Base-by-base conservation (phyloP, 805 yeast genomes). In the Vanderwaltozyma polyspora region DNA sequence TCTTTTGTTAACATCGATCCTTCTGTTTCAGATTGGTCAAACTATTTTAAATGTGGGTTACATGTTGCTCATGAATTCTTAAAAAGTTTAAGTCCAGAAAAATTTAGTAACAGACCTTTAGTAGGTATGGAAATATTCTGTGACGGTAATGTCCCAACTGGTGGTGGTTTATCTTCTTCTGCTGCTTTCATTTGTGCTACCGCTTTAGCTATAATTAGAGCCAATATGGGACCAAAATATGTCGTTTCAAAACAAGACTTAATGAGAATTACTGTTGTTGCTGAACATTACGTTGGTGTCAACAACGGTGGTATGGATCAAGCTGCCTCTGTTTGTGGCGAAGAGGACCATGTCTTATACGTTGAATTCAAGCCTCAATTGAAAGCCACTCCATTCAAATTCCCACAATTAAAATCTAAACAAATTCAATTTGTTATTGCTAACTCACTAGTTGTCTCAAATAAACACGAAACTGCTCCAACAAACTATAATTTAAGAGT, bases 261-360 rank as follows among this genome's bases (percentile, higher is more conserved):
- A 37, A 72, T 78, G 19, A 55, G 60, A 32, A 72, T 78, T 32
- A 76, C 85, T 5, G 76, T 73, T 28, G 74, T 70, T 4, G 72
- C 77, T 25, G 86, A 79, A 49, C 82, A 77, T 55, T 72, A 72
- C 35, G 72, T 79, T 16, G 86, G 86, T 18, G 80, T 79, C 33
- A 78, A 75, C 48, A 74, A 79, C 25, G 87, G 86, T n/a, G 86
- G 87, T 24, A 72, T 79, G 80, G 86, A 79, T 51, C 86, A 79
- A 58, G 69, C 79, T 30, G 84, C 86, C 3, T 71, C 81, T 0
- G 66, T 79, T 18, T 76, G 69, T 43, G 86, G 86, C 11, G 72
- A 68, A 44, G 58, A 57, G 29, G 66, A 63, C 39, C 74, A 78
- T 44, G 80, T 79, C 1, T 56, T 79, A 35, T 66, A 67, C 40